Conservation (phyloP, 768 basidiomycete genomes). For the Trametes meyenii region DNA sequence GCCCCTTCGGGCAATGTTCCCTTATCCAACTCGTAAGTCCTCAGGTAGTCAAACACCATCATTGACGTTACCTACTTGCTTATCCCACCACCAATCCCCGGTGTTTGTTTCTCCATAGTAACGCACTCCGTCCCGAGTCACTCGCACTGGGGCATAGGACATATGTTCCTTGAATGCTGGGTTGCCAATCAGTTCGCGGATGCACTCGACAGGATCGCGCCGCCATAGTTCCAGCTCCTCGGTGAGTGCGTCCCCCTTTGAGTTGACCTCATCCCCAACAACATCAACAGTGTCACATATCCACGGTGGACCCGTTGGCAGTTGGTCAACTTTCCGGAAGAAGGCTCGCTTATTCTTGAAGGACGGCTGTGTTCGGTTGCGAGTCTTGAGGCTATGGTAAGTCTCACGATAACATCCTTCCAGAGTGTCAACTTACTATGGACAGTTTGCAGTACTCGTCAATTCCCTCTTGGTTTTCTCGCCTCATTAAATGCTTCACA, state of each 20-base stretch:
- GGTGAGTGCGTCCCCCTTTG: constrained; percentile 4
- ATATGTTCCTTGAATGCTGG: constrained; percentile 8
- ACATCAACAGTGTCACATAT: constrained; percentile 14
- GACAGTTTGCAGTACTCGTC: no score
- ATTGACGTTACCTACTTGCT: constrained; percentile 40
- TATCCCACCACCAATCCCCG: constrained; percentile 33
- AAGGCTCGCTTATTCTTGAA: constrained; percentile 26
- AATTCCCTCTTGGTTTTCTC: no score
- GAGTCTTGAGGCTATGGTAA: constrained; percentile 7
- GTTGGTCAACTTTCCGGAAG: constrained; percentile 25
- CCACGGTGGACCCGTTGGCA: constrained; percentile 26
- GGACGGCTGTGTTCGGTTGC: constrained; percentile 10
- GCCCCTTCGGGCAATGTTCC: constrained; percentile 20
- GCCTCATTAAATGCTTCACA: no score
- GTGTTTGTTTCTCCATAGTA: constrained; percentile 30
- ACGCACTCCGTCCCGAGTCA: constrained; percentile 27
- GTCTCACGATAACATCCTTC: not conserved
- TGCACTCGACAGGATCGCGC: constrained; percentile 40
- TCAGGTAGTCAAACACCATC: constrained; percentile 15
- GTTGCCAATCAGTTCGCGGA: constrained; percentile 24
- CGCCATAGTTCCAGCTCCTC: constrained; percentile 35
- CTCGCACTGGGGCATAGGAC: constrained; percentile 5
- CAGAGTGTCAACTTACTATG: no score
- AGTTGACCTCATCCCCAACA: constrained; percentile 17
- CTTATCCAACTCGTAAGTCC: constrained; percentile 1